Conservation (phyloP, 106 monocot genomes). For the Phalaenopsis aphrodite region DNA sequence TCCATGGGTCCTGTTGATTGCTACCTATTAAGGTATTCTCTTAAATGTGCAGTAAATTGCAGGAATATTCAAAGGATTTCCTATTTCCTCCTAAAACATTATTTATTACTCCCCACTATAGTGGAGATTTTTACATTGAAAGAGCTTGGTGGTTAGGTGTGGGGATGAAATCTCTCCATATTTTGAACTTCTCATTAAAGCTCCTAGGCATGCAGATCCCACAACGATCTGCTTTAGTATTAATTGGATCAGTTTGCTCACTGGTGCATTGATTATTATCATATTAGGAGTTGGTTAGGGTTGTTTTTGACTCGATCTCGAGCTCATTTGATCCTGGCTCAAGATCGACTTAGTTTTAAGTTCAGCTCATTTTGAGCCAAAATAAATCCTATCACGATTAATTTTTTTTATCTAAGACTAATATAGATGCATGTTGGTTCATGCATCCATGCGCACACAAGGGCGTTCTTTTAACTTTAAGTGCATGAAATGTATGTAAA, state of each 20-base stretch:
- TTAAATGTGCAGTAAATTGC: background rate
- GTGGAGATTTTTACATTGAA: background rate
- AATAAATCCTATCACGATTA: no score
- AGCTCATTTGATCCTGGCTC: no score
- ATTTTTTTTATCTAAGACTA: no score
- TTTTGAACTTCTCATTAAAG: background rate
- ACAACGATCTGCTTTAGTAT: background rate
- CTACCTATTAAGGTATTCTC: conserved; percentile 70
- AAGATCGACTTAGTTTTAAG: no score
- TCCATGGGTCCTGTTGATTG: conserved; percentile 80
- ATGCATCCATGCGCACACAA: no score
- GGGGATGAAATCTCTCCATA: background rate
- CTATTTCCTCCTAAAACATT: background rate
- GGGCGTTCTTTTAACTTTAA: no score
- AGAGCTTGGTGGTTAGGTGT: background rate
- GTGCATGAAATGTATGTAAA: no score
- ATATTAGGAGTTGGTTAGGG: background rate
- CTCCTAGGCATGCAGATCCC: background rate
- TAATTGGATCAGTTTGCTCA: background rate
- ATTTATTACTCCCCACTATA: background rate
- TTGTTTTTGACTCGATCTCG: no score
- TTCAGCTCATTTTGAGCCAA: no score
- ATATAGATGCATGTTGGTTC: no score
- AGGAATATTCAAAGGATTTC: background rate
- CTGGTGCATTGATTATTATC: background rate